Evolutionary conservation across 768 basidiomycete species (phyloP), one percentile per base, ranked within the genome.

Genomic region (Sistotremastrum suecicum): DNA sequence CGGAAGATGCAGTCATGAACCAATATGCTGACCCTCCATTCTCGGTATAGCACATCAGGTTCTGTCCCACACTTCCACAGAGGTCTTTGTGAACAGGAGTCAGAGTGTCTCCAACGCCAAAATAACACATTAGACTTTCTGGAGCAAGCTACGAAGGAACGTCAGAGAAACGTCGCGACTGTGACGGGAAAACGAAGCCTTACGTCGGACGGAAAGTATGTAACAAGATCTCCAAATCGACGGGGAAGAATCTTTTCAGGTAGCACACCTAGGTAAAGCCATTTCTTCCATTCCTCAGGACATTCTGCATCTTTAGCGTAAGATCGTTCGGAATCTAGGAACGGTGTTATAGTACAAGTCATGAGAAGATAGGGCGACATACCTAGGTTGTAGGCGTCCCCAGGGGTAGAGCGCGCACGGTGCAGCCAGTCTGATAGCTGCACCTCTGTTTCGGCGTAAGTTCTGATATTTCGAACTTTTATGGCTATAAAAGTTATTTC

Each of bases 41-140:
- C 56, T 85, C 82, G 0, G 86, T 75, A 57, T 82, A 81, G 54
- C 80, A 80, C 86, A 90, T 89, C 20, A 90, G 63, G 56, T 90
- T 90, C 45, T 89, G 86, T 7, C 87, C 86, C 5, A 81, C 80
- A 3, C 84, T 87, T 1, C 75, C 84, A 53, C 86, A 90, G 0
- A 80, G 69, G 60, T 90, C 86, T 57, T 88, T 89, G 56, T 90
- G 87, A 47, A 75, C 81, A 1, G 86, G 80, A 0, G 87, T 90
- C 58, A 76, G 87, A 0, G 87, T 89, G 50, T 84, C 86, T 0
- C 81, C 83, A 46, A 81, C 67, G 5, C 87, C 87, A 5, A 87
- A 60, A 54, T 90, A 90, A 54, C 82, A 86, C 84, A 90, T 87
- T 3, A 90, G 63, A 0, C 84, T 87, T 54, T 88, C 82, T 84